Conservation (phyloP, 2,329 filamentous ascomycete species). For the Neofusicoccum umdonicola region DNA sequence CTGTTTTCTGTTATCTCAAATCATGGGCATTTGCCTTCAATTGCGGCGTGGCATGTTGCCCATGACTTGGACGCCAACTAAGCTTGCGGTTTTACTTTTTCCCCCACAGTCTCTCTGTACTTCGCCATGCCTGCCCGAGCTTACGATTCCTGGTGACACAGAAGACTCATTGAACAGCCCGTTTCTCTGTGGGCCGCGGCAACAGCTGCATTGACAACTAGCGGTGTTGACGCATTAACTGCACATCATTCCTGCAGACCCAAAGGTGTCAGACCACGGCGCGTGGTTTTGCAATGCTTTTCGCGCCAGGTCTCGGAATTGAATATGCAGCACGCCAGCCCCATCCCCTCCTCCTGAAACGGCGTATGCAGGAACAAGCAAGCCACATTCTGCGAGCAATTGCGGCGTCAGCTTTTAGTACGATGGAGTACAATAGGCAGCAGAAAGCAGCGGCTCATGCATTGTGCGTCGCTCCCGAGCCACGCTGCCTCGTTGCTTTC, state of each 20-base stretch:
- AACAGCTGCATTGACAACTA: not conserved
- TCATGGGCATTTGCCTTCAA: not conserved
- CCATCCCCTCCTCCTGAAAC: slow-evolving; percentile 13
- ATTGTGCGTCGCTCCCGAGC: not conserved
- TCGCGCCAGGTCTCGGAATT: slow-evolving; percentile 6
- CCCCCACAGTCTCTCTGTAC: not conserved
- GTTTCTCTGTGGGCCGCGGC: not conserved
- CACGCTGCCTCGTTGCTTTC: not conserved
- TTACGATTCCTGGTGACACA: not conserved
- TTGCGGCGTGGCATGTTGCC: not conserved
- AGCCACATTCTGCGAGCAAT: slow-evolving; percentile 9
- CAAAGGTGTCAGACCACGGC: slow-evolving; percentile 2
- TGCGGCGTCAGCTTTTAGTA: slow-evolving; percentile 8
- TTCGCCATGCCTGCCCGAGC: not conserved
- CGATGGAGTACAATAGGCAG: not conserved
- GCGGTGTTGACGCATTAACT: not conserved
- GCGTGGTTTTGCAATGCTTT: slow-evolving; percentile 13
- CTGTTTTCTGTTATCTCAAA: not conserved
- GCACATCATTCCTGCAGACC: not conserved
- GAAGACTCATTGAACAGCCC: not conserved
- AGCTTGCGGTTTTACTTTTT: not conserved
- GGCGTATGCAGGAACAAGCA: slow-evolving; percentile 12
- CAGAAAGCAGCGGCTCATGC: slow-evolving; percentile 8
- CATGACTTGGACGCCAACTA: not conserved
- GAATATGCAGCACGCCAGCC: not conserved